These are phyloP conservation scores for Fusarium mundagurra DNA, from an alignment of 2,329 filamentous ascomycete species.

Conservation along the genomic window DNA sequence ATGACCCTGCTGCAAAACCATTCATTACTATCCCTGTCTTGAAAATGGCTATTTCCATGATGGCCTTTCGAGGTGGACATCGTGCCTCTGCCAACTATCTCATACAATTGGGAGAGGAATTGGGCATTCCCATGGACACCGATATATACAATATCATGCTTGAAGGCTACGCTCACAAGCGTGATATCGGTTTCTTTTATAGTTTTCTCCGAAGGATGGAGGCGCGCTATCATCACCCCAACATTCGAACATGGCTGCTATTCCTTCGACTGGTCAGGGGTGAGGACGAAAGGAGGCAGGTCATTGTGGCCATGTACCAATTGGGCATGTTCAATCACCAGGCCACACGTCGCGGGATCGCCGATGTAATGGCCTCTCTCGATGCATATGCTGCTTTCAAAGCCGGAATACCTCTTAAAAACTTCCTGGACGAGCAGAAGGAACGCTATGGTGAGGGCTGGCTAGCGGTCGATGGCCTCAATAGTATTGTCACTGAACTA, in stretches of 20 bases:
- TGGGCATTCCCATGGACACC: slow-evolving; percentile 55
- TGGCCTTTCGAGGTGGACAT: slow-evolving; percentile 50
- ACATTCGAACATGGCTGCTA: slow-evolving; percentile 59
- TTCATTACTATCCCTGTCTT: slow-evolving; percentile 53
- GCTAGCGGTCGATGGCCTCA: slow-evolving; percentile 51
- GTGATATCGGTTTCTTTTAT: slow-evolving; percentile 55
- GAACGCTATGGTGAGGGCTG: slow-evolving; percentile 58
- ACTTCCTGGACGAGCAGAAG: slow-evolving; percentile 54
- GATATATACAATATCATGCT: slow-evolving; percentile 61
- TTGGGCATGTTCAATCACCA: slow-evolving; percentile 54
- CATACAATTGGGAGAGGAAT: slow-evolving; percentile 49
- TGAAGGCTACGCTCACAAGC: slow-evolving; percentile 50
- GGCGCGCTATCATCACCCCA: slow-evolving; percentile 50
- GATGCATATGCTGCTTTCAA: slow-evolving; percentile 56
- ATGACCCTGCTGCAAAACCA: slow-evolving; percentile 46
- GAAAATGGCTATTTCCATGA: slow-evolving; percentile 57
- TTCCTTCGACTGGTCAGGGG: slow-evolving; percentile 66
- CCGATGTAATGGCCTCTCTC: slow-evolving; percentile 54
- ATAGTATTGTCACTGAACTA: slow-evolving; percentile 55
- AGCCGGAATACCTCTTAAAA: slow-evolving; percentile 46
- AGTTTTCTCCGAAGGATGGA: slow-evolving; percentile 54
- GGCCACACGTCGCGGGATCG: slow-evolving; percentile 50
- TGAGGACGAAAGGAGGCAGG: slow-evolving; percentile 62
- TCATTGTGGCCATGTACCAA: slow-evolving; percentile 58
- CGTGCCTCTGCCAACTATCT: slow-evolving; percentile 49